Base-by-base conservation (phyloP, 768 basidiomycete genomes). In the Candolleomyces efflorescens region DNA sequence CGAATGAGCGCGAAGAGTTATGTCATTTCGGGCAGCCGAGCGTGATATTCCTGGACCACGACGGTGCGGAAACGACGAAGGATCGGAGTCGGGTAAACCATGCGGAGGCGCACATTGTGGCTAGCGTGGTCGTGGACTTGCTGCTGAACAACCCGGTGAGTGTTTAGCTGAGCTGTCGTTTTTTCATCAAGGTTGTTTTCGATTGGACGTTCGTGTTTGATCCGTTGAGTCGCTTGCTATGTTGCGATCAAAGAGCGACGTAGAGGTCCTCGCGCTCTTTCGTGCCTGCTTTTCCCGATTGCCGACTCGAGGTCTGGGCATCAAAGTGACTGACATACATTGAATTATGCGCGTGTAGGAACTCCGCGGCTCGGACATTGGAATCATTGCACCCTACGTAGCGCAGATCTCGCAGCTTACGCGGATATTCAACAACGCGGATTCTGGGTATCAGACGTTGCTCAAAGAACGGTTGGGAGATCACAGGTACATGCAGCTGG, bases 301-400 rank as follows among this genome's bases (percentile, higher is more conserved):
- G 22, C 44, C 22, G 44, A 45, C 44, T 18, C 44, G 44, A n/a
- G 39, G n/a, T 45, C 22, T 45, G n/a, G 44, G 18, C 44, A 45
- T 45, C 44, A n/a, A 41, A 41, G n/a, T n/a, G n/a, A 23, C 47
- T 32, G 22, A 49, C 47, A 22, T 32, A 32, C 36, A n/a, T 43
- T 27, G 23, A 49, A 52, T 15, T 32, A 32, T 27, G 32, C 32
- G 32, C 32, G n/a, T 53, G 54, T 46, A 84, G 90, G 69, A 78
- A 46, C 77, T 94, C 53, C 71, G 68, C 60, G 92, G 91, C 17
- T 71, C 75, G 41, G 87, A 95, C 65, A 94, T 98, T 64, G 94
- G 95, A 2, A 82, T 98, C 63, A 96, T 98, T 61, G 88, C 94
- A 2, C 94, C 95, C 2, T 98, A 98, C 68, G 83, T 81, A 12